These are phyloP conservation scores for Prunus fruticosa DNA, from an alignment of 306 rosid genomes.

Conservation along the genomic window DNA sequence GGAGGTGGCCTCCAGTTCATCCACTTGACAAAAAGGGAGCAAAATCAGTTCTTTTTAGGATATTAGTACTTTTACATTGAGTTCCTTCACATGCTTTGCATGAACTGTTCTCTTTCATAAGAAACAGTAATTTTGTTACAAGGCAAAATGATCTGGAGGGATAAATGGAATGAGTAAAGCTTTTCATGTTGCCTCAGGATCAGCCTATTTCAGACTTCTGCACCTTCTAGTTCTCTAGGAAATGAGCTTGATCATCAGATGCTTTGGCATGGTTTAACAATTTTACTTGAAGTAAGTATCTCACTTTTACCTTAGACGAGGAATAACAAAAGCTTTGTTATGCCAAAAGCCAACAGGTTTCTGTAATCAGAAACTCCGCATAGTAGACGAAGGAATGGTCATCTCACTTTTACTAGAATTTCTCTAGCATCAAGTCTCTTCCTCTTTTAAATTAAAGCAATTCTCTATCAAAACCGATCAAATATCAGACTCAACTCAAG, in stretches of 20 bases:
- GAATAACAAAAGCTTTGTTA: not conserved
- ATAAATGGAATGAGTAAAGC: not conserved
- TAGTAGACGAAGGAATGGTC: not conserved
- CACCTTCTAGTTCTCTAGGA: too few relatives aligned
- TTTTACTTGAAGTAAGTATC: too few relatives aligned
- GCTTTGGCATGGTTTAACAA: too few relatives aligned
- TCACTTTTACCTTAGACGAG: too few relatives aligned
- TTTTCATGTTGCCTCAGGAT: not conserved
- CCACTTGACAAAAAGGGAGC: conserved; percentile 13
- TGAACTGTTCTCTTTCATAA: not conserved
- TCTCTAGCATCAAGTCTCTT: too few relatives aligned
- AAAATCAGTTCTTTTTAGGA: not conserved
- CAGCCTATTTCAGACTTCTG: too few relatives aligned
- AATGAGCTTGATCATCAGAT: too few relatives aligned
- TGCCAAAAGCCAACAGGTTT: not conserved
- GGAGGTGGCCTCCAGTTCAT: conserved; percentile 26
- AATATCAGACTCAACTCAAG: conserved; percentile 35
- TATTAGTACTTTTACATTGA: not conserved
- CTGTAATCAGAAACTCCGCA: not conserved
- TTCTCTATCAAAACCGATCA: conserved; percentile 63
- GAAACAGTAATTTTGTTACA: not conserved
- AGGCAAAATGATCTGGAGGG: not conserved
- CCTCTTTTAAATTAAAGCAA: conserved; percentile 52
- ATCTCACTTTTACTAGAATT: not conserved
- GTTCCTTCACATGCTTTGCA: not conserved